Evolutionary conservation across 1,139 yeast genomes (phyloP).

Genomic region (Suzukiozyma palmioleophila): DNA sequence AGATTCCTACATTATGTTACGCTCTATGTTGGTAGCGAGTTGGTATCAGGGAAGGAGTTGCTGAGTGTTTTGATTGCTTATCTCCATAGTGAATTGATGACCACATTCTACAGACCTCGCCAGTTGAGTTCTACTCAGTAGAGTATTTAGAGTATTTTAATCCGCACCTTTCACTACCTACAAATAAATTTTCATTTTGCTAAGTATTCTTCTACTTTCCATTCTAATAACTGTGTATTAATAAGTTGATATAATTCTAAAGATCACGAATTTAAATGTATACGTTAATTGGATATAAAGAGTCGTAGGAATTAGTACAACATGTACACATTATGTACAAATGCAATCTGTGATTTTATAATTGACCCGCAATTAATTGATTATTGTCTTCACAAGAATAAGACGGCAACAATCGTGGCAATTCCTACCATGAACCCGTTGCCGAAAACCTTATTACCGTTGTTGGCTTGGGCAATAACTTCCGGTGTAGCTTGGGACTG

Average conservation of each 20-base stretch:
- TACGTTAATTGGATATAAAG: no score
- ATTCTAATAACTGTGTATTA: not conserved
- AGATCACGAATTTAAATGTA: not conserved
- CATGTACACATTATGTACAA: conserved; percentile 1
- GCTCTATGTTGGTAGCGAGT: no score
- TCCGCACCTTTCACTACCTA: no score
- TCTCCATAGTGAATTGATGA: no score
- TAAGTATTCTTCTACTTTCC: no score
- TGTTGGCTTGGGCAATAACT: conserved; percentile 10
- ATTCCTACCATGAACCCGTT: conserved; percentile 5
- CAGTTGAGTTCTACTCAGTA: no score
- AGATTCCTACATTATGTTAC: no score
- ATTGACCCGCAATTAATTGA: conserved; percentile 18
- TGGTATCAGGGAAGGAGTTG: no score
- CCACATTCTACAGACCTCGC: no score
- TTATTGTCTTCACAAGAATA: conserved; percentile 10
- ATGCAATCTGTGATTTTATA: conserved; percentile 6
- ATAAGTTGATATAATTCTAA: conserved; percentile 1
- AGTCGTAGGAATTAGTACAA: conserved; percentile 1
- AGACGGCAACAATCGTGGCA: conserved; percentile 7
- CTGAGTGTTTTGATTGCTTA: no score
- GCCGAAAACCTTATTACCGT: conserved; percentile 5
- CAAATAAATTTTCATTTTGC: no score
- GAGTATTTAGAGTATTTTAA: no score
- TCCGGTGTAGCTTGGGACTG: conserved; percentile 9